Evolutionary conservation across 164 flowering plant species (phyloP), one percentile per base, ranked within the genome.

Genomic region (Euptelea pleiosperma): DNA sequence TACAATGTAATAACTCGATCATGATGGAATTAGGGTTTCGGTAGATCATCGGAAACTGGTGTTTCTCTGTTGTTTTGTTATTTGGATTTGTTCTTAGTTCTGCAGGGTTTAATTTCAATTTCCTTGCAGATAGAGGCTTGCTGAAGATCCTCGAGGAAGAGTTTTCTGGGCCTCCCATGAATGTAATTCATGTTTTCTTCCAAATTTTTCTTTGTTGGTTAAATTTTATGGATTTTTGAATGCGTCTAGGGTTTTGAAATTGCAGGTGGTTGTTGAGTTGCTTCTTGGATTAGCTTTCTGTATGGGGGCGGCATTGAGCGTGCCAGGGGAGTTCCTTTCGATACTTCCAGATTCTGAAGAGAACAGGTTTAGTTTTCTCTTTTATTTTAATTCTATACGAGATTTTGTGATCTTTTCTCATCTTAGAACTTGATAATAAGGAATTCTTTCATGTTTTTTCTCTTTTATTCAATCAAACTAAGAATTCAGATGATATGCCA

Each of bases 121-220:
- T 46, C 35, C 42, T 71, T 81, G 65, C 80, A 90, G 98, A 90
- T 76, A 81, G 94, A 67, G 77, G 86, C 15, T 64, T 88, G 79
- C 70, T 90, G 82, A 93, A 93, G 87, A 93, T 90, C 68, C 73
- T 76, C 54, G 97, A 93, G 62, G 96, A 90, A 60, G 90, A 90
- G 65, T 93, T 93, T 55, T 78, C 90, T 0, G 90, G 87, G 12
- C 92, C 95, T 36, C 96, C 97, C 0, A 22, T 86, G 45, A 79
- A 74, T 67, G 98, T 86, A 60, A 70, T 52, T 19, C 11, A 28
- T 15, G 11, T 22, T 43, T 14, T 36, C 16, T 37, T 37, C 33
- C 11, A 2, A 9, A 3, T 21, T 41, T 44, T 37, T 26, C 39
- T n/a, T 39, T 21, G 22, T 29, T 12, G 15, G 57, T 19, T 61